Base-by-base conservation (phyloP, 345 rosid genomes). In the Gossypium turneri region DNA sequence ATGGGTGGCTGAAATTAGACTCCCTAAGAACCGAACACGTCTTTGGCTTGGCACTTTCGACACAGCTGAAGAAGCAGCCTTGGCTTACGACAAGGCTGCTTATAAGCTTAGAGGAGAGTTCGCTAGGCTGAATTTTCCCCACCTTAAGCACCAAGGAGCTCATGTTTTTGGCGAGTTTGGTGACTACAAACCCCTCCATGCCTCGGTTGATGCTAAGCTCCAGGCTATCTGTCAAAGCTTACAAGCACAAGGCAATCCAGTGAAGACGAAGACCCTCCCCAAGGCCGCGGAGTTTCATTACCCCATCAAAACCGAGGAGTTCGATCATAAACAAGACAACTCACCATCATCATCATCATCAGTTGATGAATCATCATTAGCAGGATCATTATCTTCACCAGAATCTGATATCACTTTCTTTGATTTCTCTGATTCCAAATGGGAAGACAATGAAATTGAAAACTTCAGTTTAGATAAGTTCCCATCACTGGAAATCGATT, bases 21-120 rank as follows among this genome's bases (percentile, higher is more conserved):
- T 94, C 13, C 98, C 98, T 10, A 94, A 83, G 87, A 92, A 94
- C 86, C 80, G 98, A 0, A 92, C 97, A 24, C 83, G 98, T 10
- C 94, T 94, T 60, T 94, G 98, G 98, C 94, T 94, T 16, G 98
- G 98, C 65, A 94, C 98, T n/a, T 94, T 88, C 72, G 94, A 94
- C 68, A 92, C 97, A 0, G 98, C 97, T 0, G 94, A 94, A 75
- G 93, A 88, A 77, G 98, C 98, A 0, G 98, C 98, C 51, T 76
- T 90, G 80, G 98, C 98, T 59, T 94, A 94, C 51, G 98, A 92
- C 75, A 84, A 79, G 67, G 98, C 98, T 1, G 97, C 98, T 41
- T 90, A 83, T 50, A 88, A 87, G 84, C 94, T 94, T 9, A 78
- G 97, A 50, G 97, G 98, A 3, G 95, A 90, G 6, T 83, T 82